A percentile compares a stretch with the other conserved stretches of the same genome.
Conservation (phyloP, 2,329 filamentous ascomycete genomes). For the Ophiostoma australiae region DNA sequence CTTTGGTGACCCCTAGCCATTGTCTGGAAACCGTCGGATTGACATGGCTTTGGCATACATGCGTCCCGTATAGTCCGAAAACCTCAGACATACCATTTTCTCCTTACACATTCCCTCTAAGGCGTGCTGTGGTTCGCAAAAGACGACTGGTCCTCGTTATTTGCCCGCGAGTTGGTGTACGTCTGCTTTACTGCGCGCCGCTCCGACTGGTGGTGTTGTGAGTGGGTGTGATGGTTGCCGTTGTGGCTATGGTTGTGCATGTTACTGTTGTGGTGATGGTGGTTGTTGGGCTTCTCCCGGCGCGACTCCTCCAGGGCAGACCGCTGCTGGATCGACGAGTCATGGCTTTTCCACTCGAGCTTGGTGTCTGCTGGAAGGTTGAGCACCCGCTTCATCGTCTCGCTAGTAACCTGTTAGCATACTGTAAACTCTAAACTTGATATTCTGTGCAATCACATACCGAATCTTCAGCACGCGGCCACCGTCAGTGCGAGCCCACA, state of each 20-base stretch:
- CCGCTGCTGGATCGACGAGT: constrained; percentile 89
- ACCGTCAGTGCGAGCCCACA: constrained; percentile 93
- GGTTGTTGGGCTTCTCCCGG: constrained; percentile 67
- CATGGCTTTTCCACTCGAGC: constrained; percentile 93
- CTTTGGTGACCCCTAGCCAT: neutral
- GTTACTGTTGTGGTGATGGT: constrained; percentile 36
- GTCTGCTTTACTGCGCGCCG: constrained; percentile 23
- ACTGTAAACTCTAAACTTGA: neutral
- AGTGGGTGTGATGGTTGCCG: constrained; percentile 5
- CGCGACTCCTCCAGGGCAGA: constrained; percentile 86
- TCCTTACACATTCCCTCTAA: constrained; percentile 16
- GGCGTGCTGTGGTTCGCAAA: constrained; percentile 24
- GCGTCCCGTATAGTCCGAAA: neutral
- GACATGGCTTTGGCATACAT: neutral
- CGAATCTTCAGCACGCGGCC: constrained; percentile 94
- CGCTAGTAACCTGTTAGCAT: constrained; percentile 47
- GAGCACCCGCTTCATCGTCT: constrained; percentile 89
- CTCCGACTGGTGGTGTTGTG: constrained; percentile 21
- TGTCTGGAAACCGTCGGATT: neutral
- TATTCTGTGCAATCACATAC: constrained; percentile 46
- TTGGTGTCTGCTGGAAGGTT: constrained; percentile 82
- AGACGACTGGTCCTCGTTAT: constrained; percentile 22
- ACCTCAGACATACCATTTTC: neutral
- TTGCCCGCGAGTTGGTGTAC: neutral
- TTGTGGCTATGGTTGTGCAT: constrained; percentile 32